phyloP scores from a whole-genome alignment of 805 yeast genomes.

The Danielia oregonensis region DNA sequence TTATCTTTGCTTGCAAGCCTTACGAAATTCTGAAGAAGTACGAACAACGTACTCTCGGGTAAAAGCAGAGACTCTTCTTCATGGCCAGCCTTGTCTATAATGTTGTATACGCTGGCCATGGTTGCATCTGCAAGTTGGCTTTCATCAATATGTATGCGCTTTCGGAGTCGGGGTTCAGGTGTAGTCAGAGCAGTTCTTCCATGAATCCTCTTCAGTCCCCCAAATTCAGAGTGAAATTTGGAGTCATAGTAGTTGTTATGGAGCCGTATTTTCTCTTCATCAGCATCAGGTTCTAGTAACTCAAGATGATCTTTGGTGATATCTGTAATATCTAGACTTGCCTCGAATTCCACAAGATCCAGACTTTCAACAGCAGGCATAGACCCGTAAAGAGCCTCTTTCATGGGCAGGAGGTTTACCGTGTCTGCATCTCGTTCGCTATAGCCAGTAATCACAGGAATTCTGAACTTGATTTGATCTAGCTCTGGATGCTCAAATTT shows the following conservation, averaged over 20 bases:
- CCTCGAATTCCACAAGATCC: constrained; percentile 10
- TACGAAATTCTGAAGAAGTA: neutral
- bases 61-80: neutral
- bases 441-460: constrained; percentile 20
- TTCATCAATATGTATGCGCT: neutral
- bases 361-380: constrained; percentile 7
- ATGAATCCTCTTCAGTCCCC: neutral
- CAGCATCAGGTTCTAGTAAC: neutral
- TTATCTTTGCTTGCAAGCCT: constrained; percentile 20
- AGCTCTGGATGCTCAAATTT: constrained; percentile 24
- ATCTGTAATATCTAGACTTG: constrained; percentile 4
- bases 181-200: no score
- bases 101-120: neutral
- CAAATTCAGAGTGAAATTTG: neutral
- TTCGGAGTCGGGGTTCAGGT: neutral
- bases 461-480: constrained; percentile 30
- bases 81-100: neutral
- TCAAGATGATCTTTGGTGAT: neutral
- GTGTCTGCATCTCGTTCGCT: constrained; percentile 1
- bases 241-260: neutral
- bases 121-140: neutral
- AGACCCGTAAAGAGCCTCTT: constrained; percentile 9
- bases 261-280: neutral
- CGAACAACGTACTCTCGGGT: neutral
- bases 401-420: constrained; percentile 12